A percentile compares a stretch with the other conserved stretches of the same genome.
Conservation (phyloP, 352 stramenopile species). For the Globisporangium carolinianum region DNA sequence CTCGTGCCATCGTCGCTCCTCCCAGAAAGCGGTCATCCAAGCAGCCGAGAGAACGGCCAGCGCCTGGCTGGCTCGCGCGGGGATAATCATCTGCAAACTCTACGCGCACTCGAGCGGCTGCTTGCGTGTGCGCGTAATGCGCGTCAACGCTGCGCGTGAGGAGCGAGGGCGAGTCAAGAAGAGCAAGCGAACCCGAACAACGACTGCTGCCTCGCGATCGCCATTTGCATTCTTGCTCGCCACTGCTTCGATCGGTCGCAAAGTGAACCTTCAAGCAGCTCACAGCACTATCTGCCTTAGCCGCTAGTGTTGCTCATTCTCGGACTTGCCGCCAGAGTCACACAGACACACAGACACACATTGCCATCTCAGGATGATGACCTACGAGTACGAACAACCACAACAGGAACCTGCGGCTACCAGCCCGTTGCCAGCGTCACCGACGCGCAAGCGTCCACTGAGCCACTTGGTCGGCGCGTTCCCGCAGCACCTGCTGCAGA, state of each 20-base stretch:
- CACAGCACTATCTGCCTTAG: no score
- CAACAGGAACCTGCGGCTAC: neutral
- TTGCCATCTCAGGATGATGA: neutral
- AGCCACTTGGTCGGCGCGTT: neutral
- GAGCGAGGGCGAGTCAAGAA: neutral
- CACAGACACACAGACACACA: neutral
- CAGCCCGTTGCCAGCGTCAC: neutral
- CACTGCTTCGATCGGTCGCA: neutral
- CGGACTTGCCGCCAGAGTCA: no score
- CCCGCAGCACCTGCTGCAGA: slow-evolving; percentile 3
- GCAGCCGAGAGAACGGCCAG: neutral
- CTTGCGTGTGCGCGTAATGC: neutral
- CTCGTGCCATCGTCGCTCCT: no score
- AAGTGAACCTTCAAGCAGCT: no score
- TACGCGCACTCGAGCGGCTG: neutral
- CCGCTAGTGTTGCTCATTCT: no score
- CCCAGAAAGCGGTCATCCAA: neutral
- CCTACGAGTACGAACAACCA: neutral
- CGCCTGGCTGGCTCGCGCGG: neutral
- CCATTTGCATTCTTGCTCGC: neutral
- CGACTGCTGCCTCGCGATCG: neutral
- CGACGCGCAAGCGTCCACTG: slow-evolving; percentile 4
- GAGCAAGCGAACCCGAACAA: no score
- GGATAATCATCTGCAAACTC: slow-evolving; percentile 1
- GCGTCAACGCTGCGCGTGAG: neutral